Evolutionary conservation across 2,329 filamentous ascomycete genomes (phyloP), one percentile per base, ranked within the genome.

Genomic region (Curvularia verruculosa): DNA sequence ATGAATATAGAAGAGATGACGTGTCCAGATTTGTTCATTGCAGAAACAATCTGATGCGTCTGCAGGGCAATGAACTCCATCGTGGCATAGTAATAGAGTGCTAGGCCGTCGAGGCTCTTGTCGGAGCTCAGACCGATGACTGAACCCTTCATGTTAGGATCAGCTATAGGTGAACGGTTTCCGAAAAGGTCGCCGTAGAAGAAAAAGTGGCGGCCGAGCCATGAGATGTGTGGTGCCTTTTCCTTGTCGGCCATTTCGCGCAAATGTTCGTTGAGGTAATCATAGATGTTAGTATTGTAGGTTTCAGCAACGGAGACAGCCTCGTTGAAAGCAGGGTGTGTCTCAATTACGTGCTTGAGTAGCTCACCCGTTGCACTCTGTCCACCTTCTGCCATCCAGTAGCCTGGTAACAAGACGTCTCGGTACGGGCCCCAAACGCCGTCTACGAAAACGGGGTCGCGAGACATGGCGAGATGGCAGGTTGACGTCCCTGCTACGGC

Each of bases 51-150:
- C 77, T 99, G 95, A 56, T 91, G 88, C 0, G 95, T 99, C 78
- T 99, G 95, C 76, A 98, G 85, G 28, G 95, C 93, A 69, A 99
- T 98, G 78, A 98, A 98, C 80, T 99, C 95, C 86, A 99, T 92
- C 3, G 94, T 96, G 23, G 87, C 91, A 73, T 97, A 98, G 81
- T 99, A 99, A 80, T 93, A 89, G 21, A 97, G 81, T 0, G 94
- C 93, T 49, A 99, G 86, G 50, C 91, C 89, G 72, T 96, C 91
- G 47, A 95, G 85, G 67, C 87, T 90, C 77, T 91, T 93, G 79
- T 98, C 94, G 66, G 87, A 91, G 72, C 88, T 91, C 57, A 99
- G 82, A 18, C 95, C 95, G 60, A 97, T 88, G 62, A 96, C 86
- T 6, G 91, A 87, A 24, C 95, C 95, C 65, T 89, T 90, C 95